These are phyloP conservation scores for Albifimbria verrucaria DNA, from an alignment of 2,329 filamentous ascomycete species.

Conservation along the genomic window DNA sequence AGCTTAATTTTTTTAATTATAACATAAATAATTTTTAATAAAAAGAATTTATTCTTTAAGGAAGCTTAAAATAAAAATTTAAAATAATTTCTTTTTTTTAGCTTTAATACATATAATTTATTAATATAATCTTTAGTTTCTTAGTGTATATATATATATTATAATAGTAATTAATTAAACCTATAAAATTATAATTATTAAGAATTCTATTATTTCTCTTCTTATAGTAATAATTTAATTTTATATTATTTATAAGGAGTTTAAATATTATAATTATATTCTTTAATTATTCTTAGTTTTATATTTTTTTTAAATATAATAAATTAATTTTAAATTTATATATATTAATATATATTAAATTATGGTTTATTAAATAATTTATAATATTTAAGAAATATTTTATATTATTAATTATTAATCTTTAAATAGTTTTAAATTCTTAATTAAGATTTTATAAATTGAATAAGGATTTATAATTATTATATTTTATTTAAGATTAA, in stretches of 20 bases:
- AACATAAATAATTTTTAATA: not conserved
- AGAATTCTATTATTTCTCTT: not conserved
- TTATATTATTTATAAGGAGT: not conserved
- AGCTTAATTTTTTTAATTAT: constrained; percentile 1
- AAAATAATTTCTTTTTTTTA: not conserved
- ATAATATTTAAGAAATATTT: not conserved
- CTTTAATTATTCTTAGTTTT: not conserved
- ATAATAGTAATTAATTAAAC: not conserved
- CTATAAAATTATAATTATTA: not conserved
- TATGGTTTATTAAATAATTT: not conserved
- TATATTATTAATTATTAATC: too few species aligned
- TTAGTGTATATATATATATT: too few species aligned
- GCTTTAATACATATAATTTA: not conserved
- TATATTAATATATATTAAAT: not conserved
- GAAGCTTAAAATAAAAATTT: too few species aligned
- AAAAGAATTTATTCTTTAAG: not conserved
- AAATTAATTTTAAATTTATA: not conserved
- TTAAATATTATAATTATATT: constrained; percentile 2
- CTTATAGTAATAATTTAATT: not conserved
- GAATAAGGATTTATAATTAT: not conserved
- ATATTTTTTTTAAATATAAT: not conserved
- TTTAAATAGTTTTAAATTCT: too few species aligned
- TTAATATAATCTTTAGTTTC: not conserved
- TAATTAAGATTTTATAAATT: too few species aligned
- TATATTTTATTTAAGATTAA: not conserved